phyloP scores from a whole-genome alignment of 1,284 basidiomycete species.

The Schizophyllum amplum region DNA sequence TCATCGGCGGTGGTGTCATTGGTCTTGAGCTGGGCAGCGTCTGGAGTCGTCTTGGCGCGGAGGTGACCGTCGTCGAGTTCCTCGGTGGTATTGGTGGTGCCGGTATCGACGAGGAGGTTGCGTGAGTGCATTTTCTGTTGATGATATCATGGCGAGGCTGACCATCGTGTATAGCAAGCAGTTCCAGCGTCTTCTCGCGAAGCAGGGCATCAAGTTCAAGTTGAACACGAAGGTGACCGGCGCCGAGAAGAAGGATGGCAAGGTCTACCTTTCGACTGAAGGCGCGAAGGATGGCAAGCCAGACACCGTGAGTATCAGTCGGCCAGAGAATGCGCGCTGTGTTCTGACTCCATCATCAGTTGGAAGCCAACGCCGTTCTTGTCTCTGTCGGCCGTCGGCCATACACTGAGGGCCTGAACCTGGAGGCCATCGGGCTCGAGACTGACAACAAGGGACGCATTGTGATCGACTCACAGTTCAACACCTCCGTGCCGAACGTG shows the following conservation, averaged over 20 bases:
- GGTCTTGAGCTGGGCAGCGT: conserved; percentile 97
- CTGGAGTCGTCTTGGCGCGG: conserved; percentile 91
- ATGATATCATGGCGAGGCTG: neutral
- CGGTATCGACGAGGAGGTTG: conserved; percentile 93
- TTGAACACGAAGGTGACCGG: conserved; percentile 93
- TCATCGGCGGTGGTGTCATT: conserved; percentile 97
- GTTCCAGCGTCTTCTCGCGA: conserved; percentile 87
- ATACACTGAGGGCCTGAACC: conserved; percentile 77
- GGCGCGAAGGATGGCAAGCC: conserved; percentile 89
- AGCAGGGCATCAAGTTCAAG: conserved; percentile 98
- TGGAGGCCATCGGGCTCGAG: conserved; percentile 91
- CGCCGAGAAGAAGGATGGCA: conserved; percentile 82
- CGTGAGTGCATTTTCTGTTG: conserved; percentile 41
- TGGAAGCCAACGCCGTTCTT: conserved; percentile 94
- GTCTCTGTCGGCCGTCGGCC: conserved; percentile 88
- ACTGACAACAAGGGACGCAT: conserved; percentile 88
- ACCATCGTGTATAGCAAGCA: conserved; percentile 56
- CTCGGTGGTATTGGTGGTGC: conserved; percentile 86
- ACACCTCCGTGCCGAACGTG: conserved; percentile 81
- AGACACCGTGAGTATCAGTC: conserved; percentile 50
- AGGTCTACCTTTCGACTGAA: conserved; percentile 82
- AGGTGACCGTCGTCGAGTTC: conserved; percentile 98
- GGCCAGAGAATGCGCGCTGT: conserved; percentile 4
- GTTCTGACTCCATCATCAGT: conserved; percentile 22
- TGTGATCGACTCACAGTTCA: conserved; percentile 94